Evolutionary conservation across 129 eudicot species (phyloP).

Genomic region (Centella asiatica): DNA sequence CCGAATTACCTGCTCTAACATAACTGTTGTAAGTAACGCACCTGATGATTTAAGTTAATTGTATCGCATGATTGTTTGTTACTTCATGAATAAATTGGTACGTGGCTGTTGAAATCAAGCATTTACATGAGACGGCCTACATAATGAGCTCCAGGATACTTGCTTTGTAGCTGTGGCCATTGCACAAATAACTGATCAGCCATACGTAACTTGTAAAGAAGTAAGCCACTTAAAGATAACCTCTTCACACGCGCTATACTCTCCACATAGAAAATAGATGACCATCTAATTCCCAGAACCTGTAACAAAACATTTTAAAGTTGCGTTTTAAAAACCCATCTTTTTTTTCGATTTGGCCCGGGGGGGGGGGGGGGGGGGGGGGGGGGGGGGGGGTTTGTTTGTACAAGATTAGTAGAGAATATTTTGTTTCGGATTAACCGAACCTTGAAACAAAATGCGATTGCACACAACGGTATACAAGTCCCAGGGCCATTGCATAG

Average conservation of each 20-base stretch:
- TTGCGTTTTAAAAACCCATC: too few relatives aligned
- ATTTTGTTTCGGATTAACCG: slow-evolving; percentile 4
- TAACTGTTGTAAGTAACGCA: too few relatives aligned
- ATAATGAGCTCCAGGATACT: slow-evolving; percentile 67
- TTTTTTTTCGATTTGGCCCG: too few relatives aligned
- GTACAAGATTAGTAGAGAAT: neutral
- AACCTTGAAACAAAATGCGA: slow-evolving; percentile 74
- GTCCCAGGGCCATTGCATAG: slow-evolving; percentile 90
- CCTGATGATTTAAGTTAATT: too few relatives aligned
- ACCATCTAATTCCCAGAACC: slow-evolving; percentile 83
- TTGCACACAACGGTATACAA: slow-evolving; percentile 68
- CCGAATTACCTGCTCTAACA: too few relatives aligned
- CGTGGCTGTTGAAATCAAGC: slow-evolving; percentile 5
- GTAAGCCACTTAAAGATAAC: slow-evolving; percentile 75
- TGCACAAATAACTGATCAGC: slow-evolving; percentile 89
- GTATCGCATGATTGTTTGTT: too few relatives aligned
- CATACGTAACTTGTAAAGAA: slow-evolving; percentile 72
- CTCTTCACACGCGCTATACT: slow-evolving; percentile 90
- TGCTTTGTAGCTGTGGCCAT: slow-evolving; percentile 77
- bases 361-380: too few relatives aligned
- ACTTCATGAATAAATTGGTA: too few relatives aligned
- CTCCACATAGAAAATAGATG: slow-evolving; percentile 73
- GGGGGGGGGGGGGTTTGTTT: too few relatives aligned
- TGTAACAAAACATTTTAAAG: slow-evolving; percentile 11
- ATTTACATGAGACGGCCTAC: slow-evolving; percentile 74